Conservation (phyloP, 129 eudicot species). For the Erigeron canadensis region DNA sequence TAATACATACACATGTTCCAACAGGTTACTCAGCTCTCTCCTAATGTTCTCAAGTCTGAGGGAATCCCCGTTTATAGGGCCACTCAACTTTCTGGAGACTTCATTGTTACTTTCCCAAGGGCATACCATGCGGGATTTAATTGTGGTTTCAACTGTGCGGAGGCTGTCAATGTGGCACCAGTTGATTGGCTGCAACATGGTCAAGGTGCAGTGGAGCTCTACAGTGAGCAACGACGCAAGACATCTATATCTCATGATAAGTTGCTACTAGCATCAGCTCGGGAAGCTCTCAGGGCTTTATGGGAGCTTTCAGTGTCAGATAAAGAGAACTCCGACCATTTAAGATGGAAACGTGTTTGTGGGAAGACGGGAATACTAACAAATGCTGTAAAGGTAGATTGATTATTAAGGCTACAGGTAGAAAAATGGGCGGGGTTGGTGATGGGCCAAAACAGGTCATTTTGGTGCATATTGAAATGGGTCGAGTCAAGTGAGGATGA, state of each 20-base stretch:
- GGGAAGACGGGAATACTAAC: constrained; percentile 68
- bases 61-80: constrained; percentile 76
- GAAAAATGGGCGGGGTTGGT: not conserved
- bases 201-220: constrained; percentile 72
- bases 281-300: constrained; percentile 52
- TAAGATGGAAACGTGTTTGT: constrained; percentile 62
- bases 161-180: constrained; percentile 88
- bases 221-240: constrained; percentile 62
- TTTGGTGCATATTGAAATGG: not conserved
- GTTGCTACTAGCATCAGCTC: constrained; percentile 57
- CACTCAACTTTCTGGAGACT: constrained; percentile 66
- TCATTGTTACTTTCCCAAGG: constrained; percentile 77
- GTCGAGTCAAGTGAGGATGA: not conserved
- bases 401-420: not conserved
- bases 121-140: constrained; percentile 89
- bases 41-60: constrained; percentile 61
- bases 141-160: constrained; percentile 86
- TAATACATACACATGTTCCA: not conserved
- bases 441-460: not conserved
- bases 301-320: constrained; percentile 41
- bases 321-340: constrained; percentile 32
- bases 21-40: constrained; percentile 84
- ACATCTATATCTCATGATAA: constrained; percentile 82
- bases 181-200: constrained; percentile 84
- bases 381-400: constrained; percentile 55